Conservation (phyloP, 345 rosid genomes). For the Pseudoturritis turrita region DNA sequence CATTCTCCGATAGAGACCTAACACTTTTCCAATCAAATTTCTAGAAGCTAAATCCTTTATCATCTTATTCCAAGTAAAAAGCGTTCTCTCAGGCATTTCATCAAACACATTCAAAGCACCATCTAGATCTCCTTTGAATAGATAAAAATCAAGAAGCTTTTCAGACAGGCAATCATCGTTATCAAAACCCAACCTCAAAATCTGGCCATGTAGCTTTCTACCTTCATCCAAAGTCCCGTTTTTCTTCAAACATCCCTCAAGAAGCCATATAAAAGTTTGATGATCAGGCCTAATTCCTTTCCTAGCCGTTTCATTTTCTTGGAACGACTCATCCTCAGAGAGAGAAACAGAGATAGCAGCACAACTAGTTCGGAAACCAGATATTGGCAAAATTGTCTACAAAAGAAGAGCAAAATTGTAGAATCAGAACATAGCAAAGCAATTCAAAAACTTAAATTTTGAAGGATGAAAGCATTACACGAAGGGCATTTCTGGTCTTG, state of each 20-base stretch:
- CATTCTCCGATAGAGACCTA: slow-evolving; percentile 42
- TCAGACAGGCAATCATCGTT: slow-evolving; percentile 36
- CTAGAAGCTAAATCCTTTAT: slow-evolving; percentile 40
- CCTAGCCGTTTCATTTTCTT: slow-evolving; percentile 21
- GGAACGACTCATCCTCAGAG: slow-evolving; percentile 28
- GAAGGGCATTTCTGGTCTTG: slow-evolving; percentile 12
- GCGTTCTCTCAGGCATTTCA: slow-evolving; percentile 54
- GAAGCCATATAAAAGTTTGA: slow-evolving; percentile 56
- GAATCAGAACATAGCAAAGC: neutral
- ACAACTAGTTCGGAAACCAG: slow-evolving; percentile 24
- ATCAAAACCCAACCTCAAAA: slow-evolving; percentile 54
- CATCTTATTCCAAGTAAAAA: slow-evolving; percentile 50
- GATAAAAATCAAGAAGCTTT: slow-evolving; percentile 46
- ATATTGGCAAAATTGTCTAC: slow-evolving; percentile 33
- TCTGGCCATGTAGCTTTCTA: slow-evolving; percentile 54
- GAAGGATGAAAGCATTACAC: slow-evolving; percentile 26
- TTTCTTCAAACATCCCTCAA: slow-evolving; percentile 43
- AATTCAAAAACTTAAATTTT: too few relatives aligned
- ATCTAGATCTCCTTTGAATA: slow-evolving; percentile 38
- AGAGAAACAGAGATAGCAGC: slow-evolving; percentile 27
- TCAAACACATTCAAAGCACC: slow-evolving; percentile 55
- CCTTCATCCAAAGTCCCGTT: slow-evolving; percentile 43
- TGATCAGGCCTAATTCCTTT: slow-evolving; percentile 42
- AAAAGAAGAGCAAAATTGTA: neutral
- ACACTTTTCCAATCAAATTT: slow-evolving; percentile 32